Evolutionary conservation across 805 yeast species (phyloP).

Genomic region (Kuraishia hungarica): DNA sequence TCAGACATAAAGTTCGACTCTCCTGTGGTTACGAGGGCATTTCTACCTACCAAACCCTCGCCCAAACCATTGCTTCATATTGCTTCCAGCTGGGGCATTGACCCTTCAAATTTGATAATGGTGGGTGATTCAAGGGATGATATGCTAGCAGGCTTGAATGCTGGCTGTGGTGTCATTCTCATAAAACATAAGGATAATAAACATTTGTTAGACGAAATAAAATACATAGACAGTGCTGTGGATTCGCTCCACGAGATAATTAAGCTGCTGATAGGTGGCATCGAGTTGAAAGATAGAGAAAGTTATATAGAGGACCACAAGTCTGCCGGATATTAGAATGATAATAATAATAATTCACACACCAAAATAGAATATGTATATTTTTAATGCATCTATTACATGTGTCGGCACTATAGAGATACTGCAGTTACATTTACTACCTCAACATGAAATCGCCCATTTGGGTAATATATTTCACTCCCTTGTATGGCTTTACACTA

Average conservation of each 20-base stretch:
- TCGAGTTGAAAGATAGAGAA: conserved; percentile 11
- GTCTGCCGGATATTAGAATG: not conserved
- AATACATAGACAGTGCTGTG: conserved; percentile 27
- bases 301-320: not conserved
- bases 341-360: not conserved
- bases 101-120: conserved; percentile 46
- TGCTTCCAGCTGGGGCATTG: conserved; percentile 36
- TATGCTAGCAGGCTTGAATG: conserved; percentile 53
- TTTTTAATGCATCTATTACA: too few relatives aligned
- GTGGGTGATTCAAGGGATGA: conserved; percentile 72
- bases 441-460: conserved; percentile 51
- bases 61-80: conserved; percentile 57
- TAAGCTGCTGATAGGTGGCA: conserved; percentile 25
- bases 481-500: conserved; percentile 74
- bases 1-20: conserved; percentile 27
- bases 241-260: conserved; percentile 28
- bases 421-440: conserved; percentile 3
- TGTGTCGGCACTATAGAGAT: too few relatives aligned
- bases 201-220: conserved; percentile 27
- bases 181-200: conserved; percentile 43
- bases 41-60: conserved; percentile 60
- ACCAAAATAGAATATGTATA: not conserved
- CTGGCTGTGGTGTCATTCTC: conserved; percentile 53
- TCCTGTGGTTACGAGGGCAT: conserved; percentile 54
- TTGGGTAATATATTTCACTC: conserved; percentile 72